These are phyloP conservation scores for Paraphaeosphaeria minitans DNA, from an alignment of 2,329 filamentous ascomycete species.

Conservation along the genomic window DNA sequence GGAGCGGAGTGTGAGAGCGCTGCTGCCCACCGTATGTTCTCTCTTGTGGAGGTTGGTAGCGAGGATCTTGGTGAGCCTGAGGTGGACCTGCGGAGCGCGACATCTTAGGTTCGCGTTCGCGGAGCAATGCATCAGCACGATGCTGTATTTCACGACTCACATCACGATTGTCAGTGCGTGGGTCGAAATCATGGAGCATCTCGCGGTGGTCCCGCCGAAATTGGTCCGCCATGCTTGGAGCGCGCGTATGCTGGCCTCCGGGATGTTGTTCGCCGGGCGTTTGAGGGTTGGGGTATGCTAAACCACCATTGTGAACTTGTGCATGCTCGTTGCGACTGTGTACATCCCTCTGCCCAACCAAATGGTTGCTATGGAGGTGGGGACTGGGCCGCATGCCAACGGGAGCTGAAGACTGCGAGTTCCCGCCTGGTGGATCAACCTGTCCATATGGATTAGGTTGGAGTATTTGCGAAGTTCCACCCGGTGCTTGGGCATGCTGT, in stretches of 20 bases:
- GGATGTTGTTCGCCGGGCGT: slow-evolving; percentile 38
- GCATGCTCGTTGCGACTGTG: slow-evolving; percentile 40
- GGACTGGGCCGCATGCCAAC: slow-evolving; percentile 46
- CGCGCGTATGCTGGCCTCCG: slow-evolving; percentile 31
- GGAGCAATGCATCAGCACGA: slow-evolving; percentile 33
- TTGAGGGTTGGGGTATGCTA: slow-evolving; percentile 42
- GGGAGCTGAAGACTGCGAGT: slow-evolving; percentile 34
- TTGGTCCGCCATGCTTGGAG: slow-evolving; percentile 30
- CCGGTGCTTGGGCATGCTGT: slow-evolving; percentile 19
- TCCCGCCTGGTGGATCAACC: slow-evolving; percentile 40
- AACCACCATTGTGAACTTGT: slow-evolving; percentile 34
- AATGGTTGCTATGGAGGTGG: slow-evolving; percentile 38
- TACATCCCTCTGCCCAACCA: slow-evolving; percentile 35
- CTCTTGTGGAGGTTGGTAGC: slow-evolving; percentile 35
- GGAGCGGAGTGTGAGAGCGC: slow-evolving; percentile 43
- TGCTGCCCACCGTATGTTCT: slow-evolving; percentile 31
- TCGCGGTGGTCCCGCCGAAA: slow-evolving; percentile 42
- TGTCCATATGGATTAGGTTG: slow-evolving; percentile 47
- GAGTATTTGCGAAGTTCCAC: slow-evolving; percentile 35
- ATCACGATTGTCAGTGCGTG: slow-evolving; percentile 40
- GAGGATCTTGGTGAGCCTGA: slow-evolving; percentile 34
- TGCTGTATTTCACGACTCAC: slow-evolving; percentile 40
- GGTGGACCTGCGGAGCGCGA: slow-evolving; percentile 23
- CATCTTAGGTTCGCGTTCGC: slow-evolving; percentile 34
- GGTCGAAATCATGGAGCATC: slow-evolving; percentile 33